Conservation (phyloP, 2,329 filamentous ascomycete genomes). For the Fusarium sarcochroum region DNA sequence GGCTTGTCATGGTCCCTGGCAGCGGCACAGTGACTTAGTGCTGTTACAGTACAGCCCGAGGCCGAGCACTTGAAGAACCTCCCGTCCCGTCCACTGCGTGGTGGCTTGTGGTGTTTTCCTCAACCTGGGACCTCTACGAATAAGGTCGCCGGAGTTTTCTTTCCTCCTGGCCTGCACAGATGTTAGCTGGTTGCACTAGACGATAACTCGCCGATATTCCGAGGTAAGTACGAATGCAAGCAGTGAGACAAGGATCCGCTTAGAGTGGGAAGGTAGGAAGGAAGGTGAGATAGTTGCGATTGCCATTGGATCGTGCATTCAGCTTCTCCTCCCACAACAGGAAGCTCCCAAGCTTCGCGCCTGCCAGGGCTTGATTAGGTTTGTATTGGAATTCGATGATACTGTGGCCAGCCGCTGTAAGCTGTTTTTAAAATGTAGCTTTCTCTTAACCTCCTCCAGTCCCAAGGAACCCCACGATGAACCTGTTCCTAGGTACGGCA, state of each 20-base stretch:
- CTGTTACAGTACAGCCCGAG: not conserved
- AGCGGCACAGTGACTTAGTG: slow-evolving; percentile 36
- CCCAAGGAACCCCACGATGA: slow-evolving; percentile 2
- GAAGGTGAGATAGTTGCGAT: slow-evolving; percentile 5
- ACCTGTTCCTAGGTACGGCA: not conserved
- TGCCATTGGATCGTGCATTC: slow-evolving; percentile 29
- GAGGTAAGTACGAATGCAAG: slow-evolving; percentile 6
- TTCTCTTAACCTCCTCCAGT: slow-evolving; percentile 4
- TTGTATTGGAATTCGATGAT: not conserved
- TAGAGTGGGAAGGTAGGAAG: slow-evolving; percentile 12
- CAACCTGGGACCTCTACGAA: not conserved
- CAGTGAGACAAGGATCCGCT: slow-evolving; percentile 20
- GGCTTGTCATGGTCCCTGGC: slow-evolving; percentile 41
- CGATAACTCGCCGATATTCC: slow-evolving; percentile 1
- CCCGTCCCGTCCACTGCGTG: slow-evolving; percentile 32
- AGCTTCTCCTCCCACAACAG: slow-evolving; percentile 18
- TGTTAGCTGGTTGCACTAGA: slow-evolving; percentile 15
- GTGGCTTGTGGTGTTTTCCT: slow-evolving; percentile 25
- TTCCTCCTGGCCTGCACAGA: slow-evolving; percentile 16
- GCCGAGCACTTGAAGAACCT: slow-evolving; percentile 18
- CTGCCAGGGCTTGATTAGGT: not conserved
- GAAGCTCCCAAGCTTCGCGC: slow-evolving; percentile 21
- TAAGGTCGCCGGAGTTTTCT: slow-evolving; percentile 25
- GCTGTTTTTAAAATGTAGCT: not conserved
- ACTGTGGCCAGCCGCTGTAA: not conserved